These are phyloP conservation scores for Umbelopsis vinacea DNA, from an alignment of 192 early-diverging fungal species.

Conservation along the genomic window DNA sequence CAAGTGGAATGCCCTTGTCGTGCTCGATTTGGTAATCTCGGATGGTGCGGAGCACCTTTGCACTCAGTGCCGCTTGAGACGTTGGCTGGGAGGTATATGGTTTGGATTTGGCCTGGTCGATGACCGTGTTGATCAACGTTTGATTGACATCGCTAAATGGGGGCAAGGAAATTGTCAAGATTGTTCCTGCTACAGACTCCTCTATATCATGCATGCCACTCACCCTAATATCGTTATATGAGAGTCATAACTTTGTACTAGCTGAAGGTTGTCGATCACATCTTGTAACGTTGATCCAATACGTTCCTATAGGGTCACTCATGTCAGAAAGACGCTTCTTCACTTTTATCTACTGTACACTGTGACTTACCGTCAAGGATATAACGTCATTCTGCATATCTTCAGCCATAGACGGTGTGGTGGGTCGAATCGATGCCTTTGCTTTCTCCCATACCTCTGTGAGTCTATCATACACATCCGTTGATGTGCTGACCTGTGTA, in stretches of 20 bases:
- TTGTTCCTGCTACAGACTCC: too few species aligned
- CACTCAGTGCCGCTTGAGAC: slow-evolving; percentile 23
- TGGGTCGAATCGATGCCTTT: not conserved
- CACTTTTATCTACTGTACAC: too few species aligned
- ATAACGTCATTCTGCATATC: slow-evolving; percentile 8
- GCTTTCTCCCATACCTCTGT: slow-evolving; percentile 3
- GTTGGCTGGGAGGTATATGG: not conserved
- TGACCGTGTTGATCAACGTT: slow-evolving; percentile 24
- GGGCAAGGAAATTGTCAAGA: not conserved
- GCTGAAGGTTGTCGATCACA: slow-evolving; percentile 6
- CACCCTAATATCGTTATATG: slow-evolving; percentile 11
- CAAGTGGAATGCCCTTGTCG: slow-evolving; percentile 20
- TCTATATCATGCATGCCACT: not conserved
- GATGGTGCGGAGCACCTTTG: slow-evolving; percentile 28
- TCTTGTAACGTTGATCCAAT: slow-evolving; percentile 9
- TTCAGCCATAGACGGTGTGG: not conserved
- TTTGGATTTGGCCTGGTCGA: slow-evolving; percentile 8
- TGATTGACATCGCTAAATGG: slow-evolving; percentile 20
- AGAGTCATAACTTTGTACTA: slow-evolving; percentile 14
- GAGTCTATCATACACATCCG: slow-evolving; percentile 1
- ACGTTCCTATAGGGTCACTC: not conserved
- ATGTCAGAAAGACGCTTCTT: not conserved
- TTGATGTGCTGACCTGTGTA: not conserved
- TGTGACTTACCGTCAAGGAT: not conserved
- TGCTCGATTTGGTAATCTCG: slow-evolving; percentile 17